Evolutionary conservation across 2,329 filamentous ascomycete species (phyloP).

Genomic region (Nemania diffusa): DNA sequence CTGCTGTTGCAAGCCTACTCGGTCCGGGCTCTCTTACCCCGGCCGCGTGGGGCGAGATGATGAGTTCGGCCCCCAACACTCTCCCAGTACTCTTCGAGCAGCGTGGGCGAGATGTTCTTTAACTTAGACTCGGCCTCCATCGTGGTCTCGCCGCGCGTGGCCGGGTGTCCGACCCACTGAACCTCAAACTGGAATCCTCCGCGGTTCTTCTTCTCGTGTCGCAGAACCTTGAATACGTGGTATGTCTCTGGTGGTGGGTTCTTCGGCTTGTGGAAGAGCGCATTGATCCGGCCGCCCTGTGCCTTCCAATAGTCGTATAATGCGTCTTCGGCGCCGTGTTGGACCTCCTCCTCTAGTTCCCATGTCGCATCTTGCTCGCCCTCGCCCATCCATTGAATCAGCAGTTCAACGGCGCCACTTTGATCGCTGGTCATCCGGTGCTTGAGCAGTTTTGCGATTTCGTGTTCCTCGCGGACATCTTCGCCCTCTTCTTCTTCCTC

Average conservation of each 20-base stretch:
- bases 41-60: conserved; percentile 45
- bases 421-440: conserved; percentile 41
- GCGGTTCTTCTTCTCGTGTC: conserved; percentile 45
- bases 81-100: conserved; percentile 47
- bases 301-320: conserved; percentile 50
- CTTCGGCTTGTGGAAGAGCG: conserved; percentile 46
- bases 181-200: conserved; percentile 48
- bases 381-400: conserved; percentile 48
- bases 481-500: conserved; percentile 31
- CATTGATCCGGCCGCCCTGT: conserved; percentile 46
- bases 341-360: conserved; percentile 51
- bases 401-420: conserved; percentile 46
- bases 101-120: conserved; percentile 41
- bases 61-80: conserved; percentile 44
- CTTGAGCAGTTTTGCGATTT: conserved; percentile 44
- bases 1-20: conserved; percentile 2
- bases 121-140: conserved; percentile 48
- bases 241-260: conserved; percentile 44
- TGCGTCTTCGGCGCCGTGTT: conserved; percentile 48
- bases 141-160: conserved; percentile 44
- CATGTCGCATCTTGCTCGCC: conserved; percentile 46
- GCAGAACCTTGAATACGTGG: conserved; percentile 45
- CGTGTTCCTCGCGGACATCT: conserved; percentile 42
- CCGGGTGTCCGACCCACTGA: conserved; percentile 50
- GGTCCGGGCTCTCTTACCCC: conserved; percentile 41